phyloP scores from a whole-genome alignment of 805 yeast species.

The Yamadazyma olivae region DNA sequence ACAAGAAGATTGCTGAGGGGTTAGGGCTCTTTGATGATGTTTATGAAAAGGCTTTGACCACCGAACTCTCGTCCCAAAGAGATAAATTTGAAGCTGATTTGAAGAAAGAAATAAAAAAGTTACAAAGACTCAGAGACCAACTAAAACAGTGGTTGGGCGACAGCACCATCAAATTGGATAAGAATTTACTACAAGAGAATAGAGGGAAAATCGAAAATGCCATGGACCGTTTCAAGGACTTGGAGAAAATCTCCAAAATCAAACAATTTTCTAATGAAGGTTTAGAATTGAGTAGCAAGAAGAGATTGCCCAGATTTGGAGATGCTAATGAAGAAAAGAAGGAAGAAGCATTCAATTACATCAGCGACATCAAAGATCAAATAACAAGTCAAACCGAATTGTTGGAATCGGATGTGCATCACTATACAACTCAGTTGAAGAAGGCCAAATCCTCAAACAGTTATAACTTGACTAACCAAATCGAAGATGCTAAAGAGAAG shows the following conservation, averaged over 20 bases:
- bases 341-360: conserved; percentile 65
- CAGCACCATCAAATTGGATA: conserved; percentile 79
- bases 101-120: conserved; percentile 90
- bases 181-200: conserved; percentile 50
- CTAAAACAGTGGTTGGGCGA: conserved; percentile 93
- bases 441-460: conserved; percentile 52
- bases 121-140: conserved; percentile 92
- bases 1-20: conserved; percentile 89
- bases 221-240: conserved; percentile 94
- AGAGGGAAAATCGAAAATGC: conserved; percentile 75
- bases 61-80: conserved; percentile 84
- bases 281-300: conserved; percentile 56
- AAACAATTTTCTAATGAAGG: conserved; percentile 95
- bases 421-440: conserved; percentile 31
- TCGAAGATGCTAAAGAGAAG: conserved; percentile 60
- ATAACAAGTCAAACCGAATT: conserved; percentile 77
- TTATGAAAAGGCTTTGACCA: conserved; percentile 77
- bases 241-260: conserved; percentile 89
- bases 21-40: conserved; percentile 78
- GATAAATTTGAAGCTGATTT: conserved; percentile 91
- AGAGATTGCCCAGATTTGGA: conserved; percentile 26
- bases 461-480: conserved; percentile 42
- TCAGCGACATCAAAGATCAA: conserved; percentile 72
- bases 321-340: conserved; percentile 83
- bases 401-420: conserved; percentile 63